phyloP scores from a whole-genome alignment of 2,329 filamentous ascomycete genomes.

The Incumbomyces lentus region DNA sequence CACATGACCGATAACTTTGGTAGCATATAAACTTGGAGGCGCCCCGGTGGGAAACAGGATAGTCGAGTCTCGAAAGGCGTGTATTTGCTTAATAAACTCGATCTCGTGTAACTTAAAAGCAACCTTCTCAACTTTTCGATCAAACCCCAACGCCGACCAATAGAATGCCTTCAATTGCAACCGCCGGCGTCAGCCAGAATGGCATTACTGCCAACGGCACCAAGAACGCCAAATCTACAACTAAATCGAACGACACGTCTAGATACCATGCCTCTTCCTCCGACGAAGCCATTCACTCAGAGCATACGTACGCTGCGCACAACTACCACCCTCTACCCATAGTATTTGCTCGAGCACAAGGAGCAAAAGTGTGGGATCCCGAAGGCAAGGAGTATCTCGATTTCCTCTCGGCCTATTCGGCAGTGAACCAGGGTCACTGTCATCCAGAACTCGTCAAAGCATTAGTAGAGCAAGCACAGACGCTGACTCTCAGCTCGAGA shows the following conservation, averaged over 20 bases:
- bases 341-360: conserved; percentile 77
- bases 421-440: conserved; percentile 96
- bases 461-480: conserved; percentile 75
- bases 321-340: conserved; percentile 97
- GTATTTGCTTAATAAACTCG: no score
- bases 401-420: conserved; percentile 95
- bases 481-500: conserved; percentile 81
- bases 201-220: conserved; percentile 5
- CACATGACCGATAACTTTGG: conserved; percentile 16
- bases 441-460: conserved; percentile 92
- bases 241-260: conserved; percentile 29
- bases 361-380: conserved; percentile 89
- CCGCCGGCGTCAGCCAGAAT: conserved; percentile 3
- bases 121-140: no score
- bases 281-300: conserved; percentile 64
- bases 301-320: conserved; percentile 82
- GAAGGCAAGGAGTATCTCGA: conserved; percentile 93
- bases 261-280: conserved; percentile 69
- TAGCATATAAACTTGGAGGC: not conserved
- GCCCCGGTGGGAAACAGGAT: no score
- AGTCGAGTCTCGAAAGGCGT: no score
- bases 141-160: not conserved
- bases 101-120: no score
- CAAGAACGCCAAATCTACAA: conserved; percentile 25
- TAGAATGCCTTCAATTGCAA: conserved; percentile 3